Percentiles rank a stretch among this genome's conserved stretches.
Conservation (phyloP, 2,329 filamentous ascomycete genomes). For the Fusarium agapanthi region DNA sequence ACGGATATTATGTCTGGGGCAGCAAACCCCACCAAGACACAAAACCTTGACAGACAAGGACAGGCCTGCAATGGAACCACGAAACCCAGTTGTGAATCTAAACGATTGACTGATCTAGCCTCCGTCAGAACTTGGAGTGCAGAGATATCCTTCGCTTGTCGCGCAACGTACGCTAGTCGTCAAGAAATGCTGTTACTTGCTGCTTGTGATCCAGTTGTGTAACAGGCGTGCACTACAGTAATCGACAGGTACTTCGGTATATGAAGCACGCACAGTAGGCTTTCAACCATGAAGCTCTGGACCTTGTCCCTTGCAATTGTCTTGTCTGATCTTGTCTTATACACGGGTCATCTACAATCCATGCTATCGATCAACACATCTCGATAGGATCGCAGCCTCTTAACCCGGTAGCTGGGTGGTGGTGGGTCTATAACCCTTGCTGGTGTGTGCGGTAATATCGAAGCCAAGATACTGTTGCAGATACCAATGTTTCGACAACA, state of each 20-base stretch:
- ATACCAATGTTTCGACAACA: conserved; percentile 27
- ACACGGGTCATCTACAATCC: neutral
- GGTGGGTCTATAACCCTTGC: neutral
- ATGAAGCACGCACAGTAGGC: neutral
- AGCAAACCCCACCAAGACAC: conserved; percentile 9
- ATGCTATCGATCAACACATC: conserved; percentile 5
- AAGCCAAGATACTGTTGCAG: conserved; percentile 5
- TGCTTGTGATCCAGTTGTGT: conserved; percentile 23
- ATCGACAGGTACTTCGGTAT: neutral
- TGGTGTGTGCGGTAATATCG: conserved; percentile 1
- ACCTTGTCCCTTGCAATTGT: neutral
- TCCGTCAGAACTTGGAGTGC: conserved; percentile 2
- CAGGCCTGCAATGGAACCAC: conserved; percentile 29
- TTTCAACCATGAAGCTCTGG: neutral
- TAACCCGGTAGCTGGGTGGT: conserved; percentile 21
- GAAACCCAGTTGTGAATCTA: neutral
- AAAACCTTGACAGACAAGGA: conserved; percentile 30
- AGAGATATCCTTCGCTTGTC: conserved; percentile 21
- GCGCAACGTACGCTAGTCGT: conserved; percentile 32
- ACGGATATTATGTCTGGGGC: conserved; percentile 16
- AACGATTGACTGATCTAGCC: neutral
- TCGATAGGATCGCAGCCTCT: neutral
- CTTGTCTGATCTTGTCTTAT: conserved; percentile 15
- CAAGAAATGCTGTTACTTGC: conserved; percentile 19
- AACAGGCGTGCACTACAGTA: conserved; percentile 13